Evolutionary conservation across 2,329 filamentous ascomycete genomes (phyloP).

Genomic region (Apiospora saccharicola): DNA sequence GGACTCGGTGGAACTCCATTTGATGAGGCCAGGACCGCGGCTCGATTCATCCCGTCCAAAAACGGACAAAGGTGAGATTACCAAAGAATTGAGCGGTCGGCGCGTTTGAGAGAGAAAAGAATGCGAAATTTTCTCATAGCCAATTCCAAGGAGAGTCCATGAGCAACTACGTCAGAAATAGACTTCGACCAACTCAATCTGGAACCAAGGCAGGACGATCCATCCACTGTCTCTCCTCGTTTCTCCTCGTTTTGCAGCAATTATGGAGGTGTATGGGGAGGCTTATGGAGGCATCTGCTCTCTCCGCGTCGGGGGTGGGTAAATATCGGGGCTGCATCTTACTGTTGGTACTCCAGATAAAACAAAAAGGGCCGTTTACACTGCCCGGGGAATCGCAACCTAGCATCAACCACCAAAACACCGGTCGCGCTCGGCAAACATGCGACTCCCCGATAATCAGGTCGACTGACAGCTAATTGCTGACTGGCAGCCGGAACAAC

Average conservation of each 20-base stretch:
- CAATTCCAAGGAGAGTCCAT: neutral
- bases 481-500: too few species aligned
- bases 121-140: neutral
- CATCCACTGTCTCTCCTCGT: neutral
- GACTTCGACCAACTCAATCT: conserved; percentile 7
- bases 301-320: conserved; percentile 15
- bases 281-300: conserved; percentile 5
- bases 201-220: conserved; percentile 9
- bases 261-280: conserved; percentile 6
- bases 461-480: neutral
- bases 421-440: neutral
- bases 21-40: conserved; percentile 3
- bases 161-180: conserved; percentile 8
- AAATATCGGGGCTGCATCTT: conserved; percentile 8
- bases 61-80: conserved; percentile 3
- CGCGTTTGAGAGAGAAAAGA: neutral
- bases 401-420: conserved; percentile 9
- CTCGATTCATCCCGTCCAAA: conserved; percentile 3
- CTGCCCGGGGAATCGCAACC: conserved; percentile 9
- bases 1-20: conserved; percentile 12
- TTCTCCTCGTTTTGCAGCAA: neutral
- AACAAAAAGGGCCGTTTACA: conserved; percentile 21
- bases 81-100: neutral
- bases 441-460: neutral
- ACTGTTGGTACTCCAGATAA: conserved; percentile 12